Evolutionary conservation across 2,329 filamentous ascomycete genomes (phyloP), one percentile per base, ranked within the genome.

Genomic region (Xylariaceae sp.): DNA sequence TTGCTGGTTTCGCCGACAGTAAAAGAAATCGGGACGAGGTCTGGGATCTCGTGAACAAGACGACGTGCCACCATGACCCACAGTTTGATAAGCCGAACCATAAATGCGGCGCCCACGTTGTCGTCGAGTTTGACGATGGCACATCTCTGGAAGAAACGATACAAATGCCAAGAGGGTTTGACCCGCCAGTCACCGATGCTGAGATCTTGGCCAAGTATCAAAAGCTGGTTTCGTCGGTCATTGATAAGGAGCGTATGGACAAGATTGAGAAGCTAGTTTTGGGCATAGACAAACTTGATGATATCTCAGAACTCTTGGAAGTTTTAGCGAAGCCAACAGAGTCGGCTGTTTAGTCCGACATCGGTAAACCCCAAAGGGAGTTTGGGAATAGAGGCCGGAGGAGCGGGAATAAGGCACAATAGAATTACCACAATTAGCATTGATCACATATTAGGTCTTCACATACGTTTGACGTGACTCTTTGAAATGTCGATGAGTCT

Each of bases 131-230:
- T 10, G 44, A 51, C 5, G 51, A 53, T 17, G 48, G 48, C 27
- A 44, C 35, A 19, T 39, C 30, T 5, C 32, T 53, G 14, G 48
- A 53, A 39, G 51, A 54, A 31, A 51, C 45, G 6, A 48, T 64
- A 3, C 47, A 57, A 9, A 57, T 52, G 18, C 60, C 70, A 0
- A 64, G 56, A 45, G 68, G 68, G 6, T 56, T 68, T 7, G 45
- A 63, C 27, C 66, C 66, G 1, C 57, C 61, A 2, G 48, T 72
- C 14, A 58, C 60, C 3, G 71, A 72, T 50, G 61, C 67, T 11
- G 68, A 71, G 42, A 67, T 73, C 17, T 48, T 67, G 9, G 49
- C 57, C 6, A 72, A 71, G 50, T 72, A 63, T 38, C 46, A 46
- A 11, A 43, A 33, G n/a, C 14, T 58, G 5, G 48, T 47, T 14